phyloP scores from a whole-genome alignment of 495 filamentous ascomycete genomes.

The Oidiodendron maius region DNA sequence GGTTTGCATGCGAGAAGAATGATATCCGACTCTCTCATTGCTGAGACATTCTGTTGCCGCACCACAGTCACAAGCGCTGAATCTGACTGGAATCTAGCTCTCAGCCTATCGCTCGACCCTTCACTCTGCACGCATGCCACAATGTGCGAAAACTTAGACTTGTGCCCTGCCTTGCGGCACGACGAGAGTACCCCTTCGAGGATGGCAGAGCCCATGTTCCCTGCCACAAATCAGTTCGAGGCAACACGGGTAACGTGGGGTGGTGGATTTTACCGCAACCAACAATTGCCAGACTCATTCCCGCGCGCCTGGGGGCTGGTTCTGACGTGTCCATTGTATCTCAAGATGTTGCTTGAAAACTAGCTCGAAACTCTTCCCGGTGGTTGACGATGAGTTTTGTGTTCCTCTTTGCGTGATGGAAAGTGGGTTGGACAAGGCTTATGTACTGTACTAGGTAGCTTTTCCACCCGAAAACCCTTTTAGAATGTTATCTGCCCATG shows the following conservation, averaged over 20 bases:
- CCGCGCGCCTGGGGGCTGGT: too few relatives aligned
- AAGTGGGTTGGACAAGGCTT: too few relatives aligned
- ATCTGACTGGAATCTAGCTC: conserved; percentile 3
- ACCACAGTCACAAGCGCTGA: conserved; percentile 1
- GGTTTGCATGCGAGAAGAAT: conserved; percentile 76
- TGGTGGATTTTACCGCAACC: conserved; percentile 54
- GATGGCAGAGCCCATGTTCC: conserved; percentile 80
- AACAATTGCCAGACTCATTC: conserved; percentile 58
- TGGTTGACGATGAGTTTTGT: too few relatives aligned
- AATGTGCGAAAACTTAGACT: conserved; percentile 57
- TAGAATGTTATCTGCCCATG: too few relatives aligned
- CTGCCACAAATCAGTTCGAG: conserved; percentile 34
- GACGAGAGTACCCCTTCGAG: conserved; percentile 64
- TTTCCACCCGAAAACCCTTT: too few relatives aligned
- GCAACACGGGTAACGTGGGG: too few relatives aligned
- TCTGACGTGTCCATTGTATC: too few relatives aligned
- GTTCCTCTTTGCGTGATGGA: too few relatives aligned
- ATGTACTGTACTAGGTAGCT: too few relatives aligned
- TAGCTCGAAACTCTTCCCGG: too few relatives aligned
- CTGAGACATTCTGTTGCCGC: conserved; percentile 12
- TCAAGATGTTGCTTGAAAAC: too few relatives aligned
- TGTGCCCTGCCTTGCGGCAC: conserved; percentile 29
- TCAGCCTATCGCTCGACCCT: conserved; percentile 41
- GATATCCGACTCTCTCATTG: conserved; percentile 16
- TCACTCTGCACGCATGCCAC: conserved; percentile 59